phyloP scores from a whole-genome alignment of 2,329 filamentous ascomycete species.

The Colletotrichum sp. region DNA sequence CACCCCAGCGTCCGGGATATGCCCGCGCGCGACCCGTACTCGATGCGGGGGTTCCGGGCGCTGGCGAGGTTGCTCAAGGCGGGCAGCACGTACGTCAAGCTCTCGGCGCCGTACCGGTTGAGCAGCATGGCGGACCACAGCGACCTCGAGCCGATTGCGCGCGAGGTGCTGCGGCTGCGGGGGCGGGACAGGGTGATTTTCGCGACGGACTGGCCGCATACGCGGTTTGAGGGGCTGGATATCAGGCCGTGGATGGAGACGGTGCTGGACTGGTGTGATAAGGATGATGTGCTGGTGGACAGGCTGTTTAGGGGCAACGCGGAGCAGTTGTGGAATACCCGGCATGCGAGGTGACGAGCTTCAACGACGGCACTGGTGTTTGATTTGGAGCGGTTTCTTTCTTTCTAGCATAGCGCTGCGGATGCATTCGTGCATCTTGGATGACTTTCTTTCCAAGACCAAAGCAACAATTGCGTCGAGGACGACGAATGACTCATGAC shows the following conservation, averaged over 20 bases:
- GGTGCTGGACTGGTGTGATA: slow-evolving; percentile 57
- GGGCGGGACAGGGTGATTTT: slow-evolving; percentile 54
- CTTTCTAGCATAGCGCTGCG: neutral
- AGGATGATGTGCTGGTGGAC: slow-evolving; percentile 46
- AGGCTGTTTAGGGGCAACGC: slow-evolving; percentile 62
- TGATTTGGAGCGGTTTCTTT: neutral
- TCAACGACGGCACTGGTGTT: neutral
- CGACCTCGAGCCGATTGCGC: slow-evolving; percentile 52
- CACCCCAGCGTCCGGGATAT: slow-evolving; percentile 43
- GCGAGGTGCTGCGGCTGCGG: slow-evolving; percentile 51
- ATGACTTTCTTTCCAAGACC: neutral
- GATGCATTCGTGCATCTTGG: neutral
- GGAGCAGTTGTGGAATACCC: slow-evolving; percentile 47
- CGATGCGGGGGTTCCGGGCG: slow-evolving; percentile 52
- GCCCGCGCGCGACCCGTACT: slow-evolving; percentile 41
- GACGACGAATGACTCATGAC: slow-evolving; percentile 8
- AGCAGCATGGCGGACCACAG: slow-evolving; percentile 46
- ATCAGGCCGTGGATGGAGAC: slow-evolving; percentile 58
- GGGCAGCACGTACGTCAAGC: slow-evolving; percentile 59
- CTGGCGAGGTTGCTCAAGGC: slow-evolving; percentile 49
- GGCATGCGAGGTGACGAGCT: neutral
- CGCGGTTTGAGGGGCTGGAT: slow-evolving; percentile 62
- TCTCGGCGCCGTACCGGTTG: slow-evolving; percentile 64
- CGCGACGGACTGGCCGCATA: slow-evolving; percentile 70
- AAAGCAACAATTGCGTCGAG: neutral